These are phyloP conservation scores for Yamadazyma oceani DNA, from an alignment of 1,139 yeast species.

Conservation along the genomic window DNA sequence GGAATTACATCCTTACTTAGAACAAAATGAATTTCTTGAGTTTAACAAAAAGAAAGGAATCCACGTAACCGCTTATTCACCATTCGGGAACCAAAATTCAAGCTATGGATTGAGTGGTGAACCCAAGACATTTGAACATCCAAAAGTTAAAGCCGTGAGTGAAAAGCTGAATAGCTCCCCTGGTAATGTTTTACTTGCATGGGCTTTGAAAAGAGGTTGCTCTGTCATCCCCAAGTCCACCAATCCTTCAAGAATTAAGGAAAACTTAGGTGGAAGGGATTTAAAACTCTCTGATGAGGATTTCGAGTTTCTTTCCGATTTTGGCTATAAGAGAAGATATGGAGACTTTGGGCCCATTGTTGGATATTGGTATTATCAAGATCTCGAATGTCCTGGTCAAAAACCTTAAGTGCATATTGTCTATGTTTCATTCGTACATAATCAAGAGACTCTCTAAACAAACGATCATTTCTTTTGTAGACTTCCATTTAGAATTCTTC, in stretches of 20 bases:
- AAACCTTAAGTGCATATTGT: too few relatives aligned
- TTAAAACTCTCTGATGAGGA: conserved; percentile 2
- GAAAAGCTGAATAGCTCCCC: conserved; percentile 2
- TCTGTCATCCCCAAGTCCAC: conserved; percentile 13
- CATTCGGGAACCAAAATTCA: conserved; percentile 6
- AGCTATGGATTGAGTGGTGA: background rate
- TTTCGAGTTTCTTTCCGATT: conserved; percentile 5
- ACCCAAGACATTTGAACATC: conserved; percentile 5
- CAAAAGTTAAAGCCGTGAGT: conserved; percentile 4
- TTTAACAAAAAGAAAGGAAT: conserved; percentile 4
- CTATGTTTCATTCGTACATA: too few relatives aligned
- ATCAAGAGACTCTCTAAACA: too few relatives aligned
- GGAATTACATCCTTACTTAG: conserved; percentile 7
- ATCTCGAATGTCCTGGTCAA: conserved; percentile 25
- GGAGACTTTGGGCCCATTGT: conserved; percentile 26
- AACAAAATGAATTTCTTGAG: conserved; percentile 4
- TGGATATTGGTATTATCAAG: conserved; percentile 25
- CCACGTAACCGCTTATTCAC: conserved; percentile 6
- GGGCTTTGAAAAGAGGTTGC: conserved; percentile 13
- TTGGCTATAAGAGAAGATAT: conserved; percentile 20
- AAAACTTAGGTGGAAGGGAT: conserved; percentile 4
- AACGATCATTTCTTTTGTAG: too few relatives aligned
- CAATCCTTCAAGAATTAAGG: conserved; percentile 3
- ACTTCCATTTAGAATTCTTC: conserved; percentile 1
- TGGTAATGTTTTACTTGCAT: conserved; percentile 5